These are phyloP conservation scores for Nematodospora anomalae DNA, from an alignment of 1,139 yeast genomes.

Conservation along the genomic window DNA sequence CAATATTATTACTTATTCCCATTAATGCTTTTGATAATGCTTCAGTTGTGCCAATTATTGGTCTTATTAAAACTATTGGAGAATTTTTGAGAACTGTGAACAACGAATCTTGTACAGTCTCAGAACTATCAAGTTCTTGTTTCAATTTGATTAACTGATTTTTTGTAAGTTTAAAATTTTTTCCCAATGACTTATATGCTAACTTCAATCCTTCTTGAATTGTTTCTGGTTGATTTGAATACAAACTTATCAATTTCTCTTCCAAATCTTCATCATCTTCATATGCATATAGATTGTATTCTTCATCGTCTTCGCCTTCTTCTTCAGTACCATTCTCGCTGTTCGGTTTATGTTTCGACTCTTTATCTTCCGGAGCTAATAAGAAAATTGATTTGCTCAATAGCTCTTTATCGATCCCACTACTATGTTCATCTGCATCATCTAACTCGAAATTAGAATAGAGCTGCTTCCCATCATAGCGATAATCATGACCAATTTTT, in stretches of 20 bases:
- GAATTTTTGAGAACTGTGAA: constrained; percentile 71
- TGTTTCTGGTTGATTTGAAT: constrained; percentile 80
- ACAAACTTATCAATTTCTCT: constrained; percentile 63
- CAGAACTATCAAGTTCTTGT: constrained; percentile 58
- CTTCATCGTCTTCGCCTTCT: constrained; percentile 26
- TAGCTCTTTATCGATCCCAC: constrained; percentile 16
- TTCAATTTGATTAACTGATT: constrained; percentile 62
- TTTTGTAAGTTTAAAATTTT: constrained; percentile 65
- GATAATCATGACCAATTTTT: constrained; percentile 19
- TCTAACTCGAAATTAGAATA: constrained; percentile 32
- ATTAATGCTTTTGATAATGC: constrained; percentile 79
- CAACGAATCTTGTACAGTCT: constrained; percentile 66
- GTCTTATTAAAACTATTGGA: constrained; percentile 78
- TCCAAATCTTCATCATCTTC: constrained; percentile 33
- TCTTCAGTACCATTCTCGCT: constrained; percentile 15
- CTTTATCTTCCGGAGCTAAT: constrained; percentile 13
- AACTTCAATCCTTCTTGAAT: constrained; percentile 68
- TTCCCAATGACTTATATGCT: constrained; percentile 73
- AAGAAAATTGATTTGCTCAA: constrained; percentile 18
- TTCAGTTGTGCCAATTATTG: constrained; percentile 91
- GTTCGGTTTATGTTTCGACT: neutral
- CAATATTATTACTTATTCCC: constrained; percentile 82
- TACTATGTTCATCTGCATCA: constrained; percentile 19
- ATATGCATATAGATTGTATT: constrained; percentile 17
- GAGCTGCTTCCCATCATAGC: constrained; percentile 23